These are phyloP conservation scores for Colletotrichum cereale DNA, from an alignment of 2,329 filamentous ascomycete species.

Conservation along the genomic window DNA sequence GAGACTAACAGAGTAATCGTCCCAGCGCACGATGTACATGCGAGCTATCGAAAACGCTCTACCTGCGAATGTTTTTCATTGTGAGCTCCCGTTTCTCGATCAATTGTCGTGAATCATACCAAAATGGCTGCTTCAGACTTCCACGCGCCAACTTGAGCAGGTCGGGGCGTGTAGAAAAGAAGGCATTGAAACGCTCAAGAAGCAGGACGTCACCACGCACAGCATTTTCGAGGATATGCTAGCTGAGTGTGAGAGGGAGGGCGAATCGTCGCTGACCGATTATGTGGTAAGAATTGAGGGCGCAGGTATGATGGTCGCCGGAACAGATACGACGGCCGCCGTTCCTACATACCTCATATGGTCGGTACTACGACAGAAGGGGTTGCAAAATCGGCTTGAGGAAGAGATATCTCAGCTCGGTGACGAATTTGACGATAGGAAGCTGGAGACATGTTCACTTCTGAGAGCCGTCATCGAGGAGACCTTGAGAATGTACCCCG, in stretches of 20 bases:
- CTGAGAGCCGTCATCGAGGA: conserved; percentile 60
- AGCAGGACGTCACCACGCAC: neutral
- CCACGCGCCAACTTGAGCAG: conserved; percentile 2
- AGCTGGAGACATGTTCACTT: conserved; percentile 53
- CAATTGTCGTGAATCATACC: conserved; percentile 3
- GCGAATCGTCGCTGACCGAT: neutral
- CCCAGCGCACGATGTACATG: no score
- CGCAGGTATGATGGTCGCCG: conserved; percentile 61
- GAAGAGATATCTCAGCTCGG: conserved; percentile 47
- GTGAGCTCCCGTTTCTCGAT: conserved; percentile 1
- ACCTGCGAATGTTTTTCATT: neutral
- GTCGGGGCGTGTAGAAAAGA: neutral
- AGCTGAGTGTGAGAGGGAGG: neutral
- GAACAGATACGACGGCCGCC: conserved; percentile 64
- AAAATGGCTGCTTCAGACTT: neutral
- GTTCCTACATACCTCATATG: conserved; percentile 63
- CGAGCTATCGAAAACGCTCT: conserved; percentile 12
- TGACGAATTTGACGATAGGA: conserved; percentile 47
- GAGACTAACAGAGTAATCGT: no score
- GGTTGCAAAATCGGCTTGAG: conserved; percentile 49
- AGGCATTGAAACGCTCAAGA: no score
- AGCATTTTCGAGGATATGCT: conserved; percentile 21
- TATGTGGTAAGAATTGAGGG: conserved; percentile 56
- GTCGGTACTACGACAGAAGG: conserved; percentile 49
- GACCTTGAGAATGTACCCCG: conserved; percentile 57